phyloP scores from a whole-genome alignment of 345 rosid species.

The Hypericum androsaemum region DNA sequence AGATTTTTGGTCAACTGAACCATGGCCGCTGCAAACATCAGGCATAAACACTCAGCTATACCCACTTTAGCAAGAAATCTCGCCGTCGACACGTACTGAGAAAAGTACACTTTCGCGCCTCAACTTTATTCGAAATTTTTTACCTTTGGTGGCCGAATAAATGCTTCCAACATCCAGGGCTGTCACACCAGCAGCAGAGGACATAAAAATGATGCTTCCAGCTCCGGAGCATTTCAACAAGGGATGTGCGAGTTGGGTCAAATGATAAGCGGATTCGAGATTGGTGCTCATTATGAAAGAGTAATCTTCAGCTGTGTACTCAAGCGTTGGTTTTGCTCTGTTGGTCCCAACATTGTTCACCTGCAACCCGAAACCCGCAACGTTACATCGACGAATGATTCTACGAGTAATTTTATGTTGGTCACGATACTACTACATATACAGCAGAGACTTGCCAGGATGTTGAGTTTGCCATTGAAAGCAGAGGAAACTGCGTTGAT shows the following conservation, averaged over 20 bases:
- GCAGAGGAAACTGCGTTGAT: conserved; percentile 8
- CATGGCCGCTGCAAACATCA: not conserved
- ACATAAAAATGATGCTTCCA: conserved; percentile 76
- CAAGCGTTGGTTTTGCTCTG: not conserved
- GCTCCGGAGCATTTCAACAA: conserved; percentile 72
- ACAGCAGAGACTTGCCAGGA: conserved; percentile 10
- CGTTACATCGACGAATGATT: too few relatives aligned
- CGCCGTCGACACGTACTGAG: too few relatives aligned
- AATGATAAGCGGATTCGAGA: conserved; percentile 14
- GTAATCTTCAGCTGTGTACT: conserved; percentile 9
- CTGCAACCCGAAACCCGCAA: not conserved
- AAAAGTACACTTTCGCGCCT: too few relatives aligned
- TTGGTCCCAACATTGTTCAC: conserved; percentile 12
- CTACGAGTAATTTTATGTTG: not conserved
- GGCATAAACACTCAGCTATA: too few relatives aligned
- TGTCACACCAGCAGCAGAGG: conserved; percentile 60
- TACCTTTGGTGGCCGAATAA: conserved; percentile 72
- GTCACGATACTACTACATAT: not conserved
- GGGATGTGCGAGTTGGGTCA: conserved; percentile 75
- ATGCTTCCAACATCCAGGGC: conserved; percentile 48
- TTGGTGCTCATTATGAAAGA: conserved; percentile 10
- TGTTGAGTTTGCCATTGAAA: conserved; percentile 13
- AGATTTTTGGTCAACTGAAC: not conserved
- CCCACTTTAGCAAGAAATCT: too few relatives aligned
- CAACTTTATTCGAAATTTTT: not conserved